Percentiles rank a stretch among this genome's conserved stretches.
Evolutionary conservation across 257 asterid species (phyloP).

Genomic region (Dorcoceras hygrometricum): DNA sequence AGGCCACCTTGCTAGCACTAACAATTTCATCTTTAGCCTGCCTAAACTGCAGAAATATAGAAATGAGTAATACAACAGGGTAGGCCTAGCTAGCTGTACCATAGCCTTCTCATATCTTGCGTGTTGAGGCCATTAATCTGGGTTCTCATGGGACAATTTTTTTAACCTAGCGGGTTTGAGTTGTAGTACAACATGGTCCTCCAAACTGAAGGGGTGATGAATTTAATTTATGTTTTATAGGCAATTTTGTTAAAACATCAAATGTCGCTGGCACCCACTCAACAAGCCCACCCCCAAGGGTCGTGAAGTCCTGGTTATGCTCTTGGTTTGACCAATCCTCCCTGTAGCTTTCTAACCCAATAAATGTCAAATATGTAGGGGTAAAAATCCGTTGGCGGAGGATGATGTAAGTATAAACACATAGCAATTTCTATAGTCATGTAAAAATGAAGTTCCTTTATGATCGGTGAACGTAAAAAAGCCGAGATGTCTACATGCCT

Average conservation of each 20-base stretch:
- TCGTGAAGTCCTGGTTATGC: not conserved
- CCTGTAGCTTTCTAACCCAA: not conserved
- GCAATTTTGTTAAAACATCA: not conserved
- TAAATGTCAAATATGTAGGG: not conserved
- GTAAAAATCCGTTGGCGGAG: not conserved
- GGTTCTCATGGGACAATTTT: no score
- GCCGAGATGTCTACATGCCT: not conserved
- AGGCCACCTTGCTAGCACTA: constrained; percentile 85
- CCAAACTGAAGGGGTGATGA: not conserved
- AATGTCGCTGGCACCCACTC: not conserved
- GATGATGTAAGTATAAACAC: not conserved
- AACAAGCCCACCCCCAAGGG: not conserved
- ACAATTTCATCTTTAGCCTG: constrained; percentile 95
- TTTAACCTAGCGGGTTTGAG: not conserved
- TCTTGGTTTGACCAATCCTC: no score
- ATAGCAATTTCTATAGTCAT: not conserved
- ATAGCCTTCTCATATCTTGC: no score
- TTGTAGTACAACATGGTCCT: not conserved
- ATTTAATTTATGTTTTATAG: no score
- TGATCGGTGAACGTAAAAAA: no score
- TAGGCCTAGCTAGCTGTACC: no score
- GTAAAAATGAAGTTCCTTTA: not conserved
- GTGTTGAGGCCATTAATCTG: no score
- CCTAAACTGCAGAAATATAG: constrained; percentile 61
- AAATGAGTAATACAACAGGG: not conserved